These are phyloP conservation scores for Plasmodium adleri DNA, from an alignment of 169 alveolate genomes.

Conservation along the genomic window DNA sequence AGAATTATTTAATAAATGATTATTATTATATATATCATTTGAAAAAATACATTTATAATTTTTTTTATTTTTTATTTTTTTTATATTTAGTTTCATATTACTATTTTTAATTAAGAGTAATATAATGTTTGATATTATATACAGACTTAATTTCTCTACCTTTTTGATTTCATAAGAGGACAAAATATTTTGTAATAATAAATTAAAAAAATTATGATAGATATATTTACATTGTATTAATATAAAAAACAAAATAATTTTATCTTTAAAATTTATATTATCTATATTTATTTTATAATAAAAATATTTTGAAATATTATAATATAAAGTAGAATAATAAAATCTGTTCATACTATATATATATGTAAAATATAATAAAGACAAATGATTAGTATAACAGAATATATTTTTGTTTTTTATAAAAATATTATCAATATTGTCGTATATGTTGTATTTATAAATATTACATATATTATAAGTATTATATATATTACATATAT, in stretches of 20 bases:
- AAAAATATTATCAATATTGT: constrained; percentile 27
- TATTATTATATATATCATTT: not conserved
- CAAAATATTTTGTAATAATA: not conserved
- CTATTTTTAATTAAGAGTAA: constrained; percentile 14
- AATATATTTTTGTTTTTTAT: constrained; percentile 5
- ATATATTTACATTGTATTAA: constrained; percentile 31
- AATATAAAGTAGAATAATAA: constrained; percentile 30
- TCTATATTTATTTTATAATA: constrained; percentile 13
- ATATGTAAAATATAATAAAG: constrained; percentile 7
- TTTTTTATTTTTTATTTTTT: constrained; percentile 11
- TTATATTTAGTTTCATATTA: constrained; percentile 10
- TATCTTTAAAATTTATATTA: constrained; percentile 1
- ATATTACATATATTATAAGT: too few relatives aligned
- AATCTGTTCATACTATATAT: constrained; percentile 34
- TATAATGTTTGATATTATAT: constrained; percentile 15
- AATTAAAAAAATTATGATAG: not conserved
- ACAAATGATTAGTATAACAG: constrained; percentile 7
- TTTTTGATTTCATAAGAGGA: too few relatives aligned
- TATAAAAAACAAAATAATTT: constrained; percentile 8
- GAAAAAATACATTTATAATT: constrained; percentile 41
- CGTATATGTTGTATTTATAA: constrained; percentile 5
- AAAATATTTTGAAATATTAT: constrained; percentile 25
- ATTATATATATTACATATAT: not conserved
- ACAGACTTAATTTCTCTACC: not conserved
- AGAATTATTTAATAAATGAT: too few relatives aligned